Base-by-base conservation (phyloP, 2,329 filamentous ascomycete species). In the Didymella keratinophila region DNA sequence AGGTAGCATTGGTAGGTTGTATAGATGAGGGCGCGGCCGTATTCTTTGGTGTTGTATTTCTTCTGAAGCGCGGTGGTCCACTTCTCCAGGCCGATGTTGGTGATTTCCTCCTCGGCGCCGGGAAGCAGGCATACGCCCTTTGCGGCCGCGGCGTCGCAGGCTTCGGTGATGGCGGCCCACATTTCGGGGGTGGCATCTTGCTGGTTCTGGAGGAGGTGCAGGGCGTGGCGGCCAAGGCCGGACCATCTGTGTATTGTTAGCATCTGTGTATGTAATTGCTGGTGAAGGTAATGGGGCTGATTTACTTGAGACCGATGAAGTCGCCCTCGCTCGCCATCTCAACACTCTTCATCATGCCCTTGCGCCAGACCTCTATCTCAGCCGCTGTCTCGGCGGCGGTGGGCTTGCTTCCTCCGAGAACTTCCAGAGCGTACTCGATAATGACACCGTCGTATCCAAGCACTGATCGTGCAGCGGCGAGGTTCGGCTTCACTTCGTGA, bases 361-460 rank as follows among this genome's bases (percentile, higher is more conserved):
- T 81, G 44, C 83, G 82, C 93, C 93, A 97, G 1, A 85, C 83
- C 14, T 79, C 80, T 34, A 94, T 86, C 72, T 93, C 90, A 45
- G 82, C 80, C 25, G 78, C 78, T 21, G 87, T 84, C 55, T 81
- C 79, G n/a, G 80, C 76, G 0, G 80, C 80, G 3, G 82, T 78
- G n/a, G 79, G 78, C 47, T 87, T 82, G 4, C 80, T 76, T 30
- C 87, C 84, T 32, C 92, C 81, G 12, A 96, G 89, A 0, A 95
- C 89, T 76, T 97, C 93, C 63, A 85, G 86, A 2, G 92, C 92
- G 70, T 96, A 96, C 49, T 91, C 88, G 45, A 97, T 82, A 54
- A 97, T 92, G 6, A 96, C 90, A 12, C 93, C 93, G 23, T 85
- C 86, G 72, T 92, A 96, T 1, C 93, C 93, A 43, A 94, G 87